A percentile compares a stretch with the other conserved stretches of the same genome.
Conservation (phyloP, 306 rosid genomes). For the Arachis hypogaea region DNA sequence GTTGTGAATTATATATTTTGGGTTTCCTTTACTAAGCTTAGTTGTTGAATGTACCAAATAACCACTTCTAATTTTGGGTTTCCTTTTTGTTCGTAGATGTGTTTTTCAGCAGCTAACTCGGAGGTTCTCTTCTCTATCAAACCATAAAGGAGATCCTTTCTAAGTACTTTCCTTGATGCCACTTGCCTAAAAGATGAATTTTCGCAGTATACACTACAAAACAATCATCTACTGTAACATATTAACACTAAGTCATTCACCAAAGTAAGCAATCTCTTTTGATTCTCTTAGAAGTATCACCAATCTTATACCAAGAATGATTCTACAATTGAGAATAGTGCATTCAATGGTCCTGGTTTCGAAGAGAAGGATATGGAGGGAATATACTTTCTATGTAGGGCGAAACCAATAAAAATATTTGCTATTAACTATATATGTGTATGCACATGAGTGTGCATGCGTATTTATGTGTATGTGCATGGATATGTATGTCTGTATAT, state of each 20-base stretch:
- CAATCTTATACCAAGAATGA: background rate
- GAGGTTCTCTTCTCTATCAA: conserved; percentile 14
- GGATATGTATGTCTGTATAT: background rate
- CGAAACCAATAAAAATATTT: background rate
- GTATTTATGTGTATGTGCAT: background rate
- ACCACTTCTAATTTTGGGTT: background rate
- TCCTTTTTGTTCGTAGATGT: background rate
- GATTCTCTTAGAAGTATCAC: background rate
- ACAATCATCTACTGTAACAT: background rate
- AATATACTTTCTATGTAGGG: background rate
- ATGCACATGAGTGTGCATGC: background rate
- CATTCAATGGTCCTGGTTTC: conserved; percentile 21
- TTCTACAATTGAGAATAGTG: conserved; percentile 20
- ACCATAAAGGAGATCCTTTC: background rate
- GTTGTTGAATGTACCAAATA: background rate
- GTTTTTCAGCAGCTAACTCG: background rate
- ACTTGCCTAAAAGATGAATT: conserved; percentile 18
- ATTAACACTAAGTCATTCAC: background rate
- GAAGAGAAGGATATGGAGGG: background rate
- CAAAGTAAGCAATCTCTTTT: background rate
- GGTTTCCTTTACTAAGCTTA: background rate
- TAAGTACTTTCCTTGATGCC: background rate
- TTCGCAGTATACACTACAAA: conserved; percentile 12
- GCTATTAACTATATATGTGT: background rate
- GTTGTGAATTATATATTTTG: background rate